Conservation (phyloP, 345 rosid genomes). For the Theobroma cacao region DNA sequence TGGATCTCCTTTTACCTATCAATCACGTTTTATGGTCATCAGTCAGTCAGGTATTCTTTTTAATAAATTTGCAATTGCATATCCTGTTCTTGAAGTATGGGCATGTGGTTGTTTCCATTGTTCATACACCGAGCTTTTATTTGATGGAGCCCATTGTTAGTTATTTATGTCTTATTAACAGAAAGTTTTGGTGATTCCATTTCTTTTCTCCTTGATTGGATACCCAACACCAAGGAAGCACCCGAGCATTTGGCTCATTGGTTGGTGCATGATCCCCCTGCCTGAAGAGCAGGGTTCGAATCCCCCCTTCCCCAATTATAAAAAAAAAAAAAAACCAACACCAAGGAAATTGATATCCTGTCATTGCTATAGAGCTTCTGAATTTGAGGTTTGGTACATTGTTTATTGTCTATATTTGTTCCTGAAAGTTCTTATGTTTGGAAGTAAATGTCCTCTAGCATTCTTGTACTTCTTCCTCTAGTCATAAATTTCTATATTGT, state of each 20-base stretch:
- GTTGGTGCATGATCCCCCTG: no score
- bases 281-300: no score
- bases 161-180: not conserved
- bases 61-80: not conserved
- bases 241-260: no score
- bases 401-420: not conserved
- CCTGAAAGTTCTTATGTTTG: not conserved
- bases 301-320: no score
- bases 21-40: conserved; percentile 43
- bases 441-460: not conserved
- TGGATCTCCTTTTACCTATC: conserved; percentile 67
- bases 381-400: not conserved
- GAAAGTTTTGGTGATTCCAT: not conserved
- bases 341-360: not conserved
- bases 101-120: not conserved
- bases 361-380: not conserved
- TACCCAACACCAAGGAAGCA: no score
- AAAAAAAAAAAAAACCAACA: no score
- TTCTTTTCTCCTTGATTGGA: not conserved
- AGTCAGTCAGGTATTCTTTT: conserved; percentile 53
- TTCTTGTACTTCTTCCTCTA: not conserved
- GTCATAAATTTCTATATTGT: not conserved
- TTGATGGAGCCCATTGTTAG: not conserved
- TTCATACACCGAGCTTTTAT: not conserved
- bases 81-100: not conserved